Evolutionary conservation across 164 flowering plant genomes (phyloP).

Genomic region (Vitis vinifera): ASM3070453v1 NC_081814.1:1117001-1117500

Average conservation of each 20-base stretch:
- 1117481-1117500: slow-evolving; percentile 74
- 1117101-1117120: slow-evolving; percentile 69
- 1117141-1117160: slow-evolving; percentile 80
- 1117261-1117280: slow-evolving; percentile 87
- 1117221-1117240: slow-evolving; percentile 74
- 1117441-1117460: slow-evolving; percentile 90
- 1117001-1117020: slow-evolving; percentile 34
- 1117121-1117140: slow-evolving; percentile 57
- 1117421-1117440: slow-evolving; percentile 59
- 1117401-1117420: slow-evolving; percentile 59
- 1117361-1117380: slow-evolving; percentile 57
- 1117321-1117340: slow-evolving; percentile 53
- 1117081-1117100: slow-evolving; percentile 81
- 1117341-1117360: slow-evolving; percentile 80
- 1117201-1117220: slow-evolving; percentile 92
- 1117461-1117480: slow-evolving; percentile 83
- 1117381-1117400: slow-evolving; percentile 65
- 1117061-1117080: slow-evolving; percentile 76
- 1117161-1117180: slow-evolving; percentile 73
- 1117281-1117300: slow-evolving; percentile 59
- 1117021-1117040: slow-evolving; percentile 49
- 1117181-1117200: slow-evolving; percentile 77
- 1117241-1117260: slow-evolving; percentile 80
- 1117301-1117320: slow-evolving; percentile 52
- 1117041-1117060: slow-evolving; percentile 75